A percentile compares a stretch with the other conserved stretches of the same genome.
phyloP scores from a whole-genome alignment of 2,329 filamentous ascomycete genomes.

The Colletotrichum zoysiae region DNA sequence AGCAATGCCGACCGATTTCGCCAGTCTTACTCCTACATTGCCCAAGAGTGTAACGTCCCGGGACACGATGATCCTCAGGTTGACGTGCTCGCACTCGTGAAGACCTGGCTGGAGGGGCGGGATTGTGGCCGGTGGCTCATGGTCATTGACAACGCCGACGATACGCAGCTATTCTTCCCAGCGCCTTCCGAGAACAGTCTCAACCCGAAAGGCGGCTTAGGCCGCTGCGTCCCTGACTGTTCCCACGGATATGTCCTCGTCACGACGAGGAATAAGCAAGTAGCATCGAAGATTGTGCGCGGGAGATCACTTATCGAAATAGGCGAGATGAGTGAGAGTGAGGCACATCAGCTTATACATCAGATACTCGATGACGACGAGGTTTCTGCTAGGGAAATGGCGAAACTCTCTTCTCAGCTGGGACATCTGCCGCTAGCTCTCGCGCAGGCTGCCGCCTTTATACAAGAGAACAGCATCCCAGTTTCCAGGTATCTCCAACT shows the following conservation, averaged over 20 bases:
- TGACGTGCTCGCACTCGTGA: background rate
- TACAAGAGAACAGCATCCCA: background rate
- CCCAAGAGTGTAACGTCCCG: background rate
- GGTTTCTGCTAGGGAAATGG: background rate
- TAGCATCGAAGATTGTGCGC: background rate
- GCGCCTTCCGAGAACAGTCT: no score
- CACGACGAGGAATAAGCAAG: background rate
- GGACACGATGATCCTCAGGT: background rate
- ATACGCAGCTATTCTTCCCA: constrained; percentile 19
- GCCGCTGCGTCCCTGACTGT: constrained; percentile 48
- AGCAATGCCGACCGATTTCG: constrained; percentile 49
- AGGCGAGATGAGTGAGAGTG: background rate
- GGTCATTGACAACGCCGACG: constrained; percentile 36
- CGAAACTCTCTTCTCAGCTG: background rate
- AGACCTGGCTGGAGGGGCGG: background rate
- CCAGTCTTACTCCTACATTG: background rate
- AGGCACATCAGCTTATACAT: background rate
- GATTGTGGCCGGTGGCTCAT: constrained; percentile 42
- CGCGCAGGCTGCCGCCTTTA: constrained; percentile 11
- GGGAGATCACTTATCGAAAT: background rate
- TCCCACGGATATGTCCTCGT: constrained; percentile 49
- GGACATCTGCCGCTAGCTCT: constrained; percentile 3
- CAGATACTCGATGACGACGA: background rate
- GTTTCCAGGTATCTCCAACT: constrained; percentile 43
- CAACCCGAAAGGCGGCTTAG: background rate